phyloP scores from a whole-genome alignment of 2,329 filamentous ascomycete genomes.

The Xylaria sp. region DNA sequence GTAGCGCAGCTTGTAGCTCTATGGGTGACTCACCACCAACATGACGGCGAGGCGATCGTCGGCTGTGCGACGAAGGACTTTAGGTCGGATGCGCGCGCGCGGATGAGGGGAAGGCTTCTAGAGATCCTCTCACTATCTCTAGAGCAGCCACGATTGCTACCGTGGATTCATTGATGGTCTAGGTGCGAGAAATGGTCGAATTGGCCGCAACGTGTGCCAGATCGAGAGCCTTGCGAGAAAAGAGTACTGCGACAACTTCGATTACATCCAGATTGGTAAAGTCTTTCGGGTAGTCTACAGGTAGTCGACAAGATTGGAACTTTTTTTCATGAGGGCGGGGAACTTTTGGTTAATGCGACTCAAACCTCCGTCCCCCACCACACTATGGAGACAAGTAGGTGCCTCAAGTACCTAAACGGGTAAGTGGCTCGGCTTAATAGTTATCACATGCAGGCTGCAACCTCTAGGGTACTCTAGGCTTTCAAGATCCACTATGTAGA shows the following conservation, averaged over 20 bases:
- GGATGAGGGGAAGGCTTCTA: conserved; percentile 65
- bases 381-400: conserved; percentile 16
- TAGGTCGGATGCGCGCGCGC: conserved; percentile 32
- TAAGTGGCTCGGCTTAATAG: conserved; percentile 6
- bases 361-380: conserved; percentile 33
- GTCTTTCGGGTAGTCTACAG: background rate
- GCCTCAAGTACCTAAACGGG: conserved; percentile 15
- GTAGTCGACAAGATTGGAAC: no score
- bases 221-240: conserved; percentile 3
- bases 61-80: conserved; percentile 30
- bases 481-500: no score
- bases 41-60: conserved; percentile 39
- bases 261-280: background rate
- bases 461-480: no score
- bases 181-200: conserved; percentile 18
- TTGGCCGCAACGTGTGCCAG: conserved; percentile 4
- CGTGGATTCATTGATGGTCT: conserved; percentile 66
- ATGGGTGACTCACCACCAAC: conserved; percentile 48
- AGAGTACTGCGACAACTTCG: conserved; percentile 31
- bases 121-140: conserved; percentile 82
- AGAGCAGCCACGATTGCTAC: conserved; percentile 78
- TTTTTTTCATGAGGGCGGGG: conserved; percentile 44
- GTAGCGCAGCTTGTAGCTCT: background rate
- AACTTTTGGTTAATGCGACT: conserved; percentile 34
- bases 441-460: conserved; percentile 15